Evolutionary conservation across 306 rosid species (phyloP).

Genomic region (Astragalus membranaceus): DNA sequence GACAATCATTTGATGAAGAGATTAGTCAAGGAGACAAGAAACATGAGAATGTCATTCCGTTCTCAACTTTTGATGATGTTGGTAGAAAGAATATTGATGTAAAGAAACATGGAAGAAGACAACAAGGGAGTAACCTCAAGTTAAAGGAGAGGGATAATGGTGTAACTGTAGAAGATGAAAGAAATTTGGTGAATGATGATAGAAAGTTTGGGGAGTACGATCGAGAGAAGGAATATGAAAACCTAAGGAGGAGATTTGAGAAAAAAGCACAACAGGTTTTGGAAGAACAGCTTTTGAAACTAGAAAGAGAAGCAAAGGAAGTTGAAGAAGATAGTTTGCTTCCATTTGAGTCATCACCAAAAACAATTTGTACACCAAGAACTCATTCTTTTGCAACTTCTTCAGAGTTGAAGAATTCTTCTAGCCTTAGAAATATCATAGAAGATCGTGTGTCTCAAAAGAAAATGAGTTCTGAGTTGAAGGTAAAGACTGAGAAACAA

Average conservation of each 20-base stretch:
- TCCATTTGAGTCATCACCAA: slow-evolving; percentile 33
- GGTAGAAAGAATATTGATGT: slow-evolving; percentile 13
- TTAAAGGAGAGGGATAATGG: slow-evolving; percentile 23
- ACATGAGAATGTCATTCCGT: slow-evolving; percentile 27
- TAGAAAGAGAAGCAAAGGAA: slow-evolving; percentile 23
- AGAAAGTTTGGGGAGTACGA: slow-evolving; percentile 7
- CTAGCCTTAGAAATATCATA: slow-evolving; percentile 24
- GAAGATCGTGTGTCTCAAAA: slow-evolving; percentile 20
- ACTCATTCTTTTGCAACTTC: slow-evolving; percentile 24
- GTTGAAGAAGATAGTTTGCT: slow-evolving; percentile 23
- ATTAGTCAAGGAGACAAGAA: background rate
- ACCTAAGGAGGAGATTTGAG: slow-evolving; percentile 36
- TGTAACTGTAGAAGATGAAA: slow-evolving; percentile 17
- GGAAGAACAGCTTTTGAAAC: slow-evolving; percentile 31
- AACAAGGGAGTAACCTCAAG: slow-evolving; percentile 24
- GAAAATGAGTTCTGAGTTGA: slow-evolving; percentile 41
- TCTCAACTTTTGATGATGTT: slow-evolving; percentile 15
- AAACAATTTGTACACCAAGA: slow-evolving; percentile 40
- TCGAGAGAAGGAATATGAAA: slow-evolving; percentile 32
- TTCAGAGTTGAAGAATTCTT: slow-evolving; percentile 23
- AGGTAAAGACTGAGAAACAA: slow-evolving; percentile 37
- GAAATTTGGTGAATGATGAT: slow-evolving; percentile 23
- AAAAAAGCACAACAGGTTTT: slow-evolving; percentile 30
- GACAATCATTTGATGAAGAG: slow-evolving; percentile 48
- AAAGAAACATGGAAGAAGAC: slow-evolving; percentile 24